A percentile compares a stretch with the other conserved stretches of the same genome.
Conservation (phyloP, 441 rosid species). For the Syzygium malaccense region DNA sequence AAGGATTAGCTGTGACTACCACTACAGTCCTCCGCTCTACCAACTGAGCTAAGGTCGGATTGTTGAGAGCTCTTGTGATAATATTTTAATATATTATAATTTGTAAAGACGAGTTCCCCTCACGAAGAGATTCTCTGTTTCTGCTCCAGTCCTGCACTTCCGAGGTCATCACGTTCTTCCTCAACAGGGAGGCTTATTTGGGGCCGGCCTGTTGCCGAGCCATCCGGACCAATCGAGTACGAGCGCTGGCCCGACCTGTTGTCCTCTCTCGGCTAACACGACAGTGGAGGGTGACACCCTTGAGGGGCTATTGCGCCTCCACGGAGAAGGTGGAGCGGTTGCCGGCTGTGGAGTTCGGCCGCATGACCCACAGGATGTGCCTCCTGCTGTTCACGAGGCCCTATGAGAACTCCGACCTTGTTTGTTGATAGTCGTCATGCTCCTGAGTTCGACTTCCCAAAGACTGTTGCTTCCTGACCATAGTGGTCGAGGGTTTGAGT, state of each 20-base stretch:
- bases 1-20: neutral
- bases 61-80: rapidly evolving
- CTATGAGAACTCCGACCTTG: too few species aligned
- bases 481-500: too few species aligned
- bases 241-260: constrained; percentile 60
- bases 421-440: too few species aligned
- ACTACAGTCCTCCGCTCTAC: constrained; percentile 23
- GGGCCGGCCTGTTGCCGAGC: constrained; percentile 47
- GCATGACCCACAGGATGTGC: too few species aligned
- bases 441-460: too few species aligned
- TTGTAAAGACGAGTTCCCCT: neutral
- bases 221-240: constrained; percentile 27
- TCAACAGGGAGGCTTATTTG: constrained; percentile 50
- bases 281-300: constrained; percentile 45
- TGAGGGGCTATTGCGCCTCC: constrained; percentile 45
- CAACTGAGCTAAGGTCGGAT: constrained; percentile 21
- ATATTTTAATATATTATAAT: rapidly evolving
- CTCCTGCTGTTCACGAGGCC: too few species aligned
- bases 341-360: neutral
- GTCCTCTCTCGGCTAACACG: constrained; percentile 46
- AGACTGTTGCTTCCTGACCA: too few species aligned
- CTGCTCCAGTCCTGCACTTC: constrained; percentile 51
- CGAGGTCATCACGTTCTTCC: constrained; percentile 47
- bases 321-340: neutral
- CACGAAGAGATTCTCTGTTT: constrained; percentile 41